These are phyloP conservation scores for Cyclocybe aegerita DNA, from an alignment of 768 basidiomycete species.

Conservation along the genomic window DNA sequence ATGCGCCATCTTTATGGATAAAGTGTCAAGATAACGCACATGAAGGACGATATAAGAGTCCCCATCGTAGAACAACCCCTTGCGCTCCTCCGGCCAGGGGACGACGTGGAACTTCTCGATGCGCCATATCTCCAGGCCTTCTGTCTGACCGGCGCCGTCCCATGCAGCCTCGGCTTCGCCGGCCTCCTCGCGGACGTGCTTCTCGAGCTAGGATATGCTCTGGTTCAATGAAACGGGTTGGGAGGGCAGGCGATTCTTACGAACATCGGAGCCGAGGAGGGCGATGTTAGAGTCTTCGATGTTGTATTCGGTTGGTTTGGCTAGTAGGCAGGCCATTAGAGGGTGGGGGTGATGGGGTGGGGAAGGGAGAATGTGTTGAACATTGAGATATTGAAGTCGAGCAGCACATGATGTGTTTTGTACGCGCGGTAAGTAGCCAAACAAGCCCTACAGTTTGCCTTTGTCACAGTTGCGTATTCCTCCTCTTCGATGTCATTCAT, in stretches of 20 bases:
- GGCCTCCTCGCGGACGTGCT: constrained; percentile 50
- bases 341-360: neutral
- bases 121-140: constrained; percentile 56
- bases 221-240: neutral
- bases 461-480: no score
- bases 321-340: constrained; percentile 38
- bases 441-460: no score
- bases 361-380: neutral
- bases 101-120: constrained; percentile 57
- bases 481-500: no score
- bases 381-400: no score
- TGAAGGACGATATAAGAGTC: constrained; percentile 68
- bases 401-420: no score
- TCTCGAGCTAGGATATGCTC: constrained; percentile 45
- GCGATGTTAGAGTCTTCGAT: constrained; percentile 66
- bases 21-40: constrained; percentile 30
- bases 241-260: constrained; percentile 13
- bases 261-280: constrained; percentile 60
- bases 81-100: constrained; percentile 49
- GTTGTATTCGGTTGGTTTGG: constrained; percentile 48
- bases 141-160: constrained; percentile 40
- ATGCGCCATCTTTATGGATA: neutral
- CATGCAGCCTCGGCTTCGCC: constrained; percentile 53
- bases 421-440: no score
- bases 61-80: constrained; percentile 60